Conservation (phyloP, 139 green algal species). For the Astrephomene gubernaculifera region DNA sequence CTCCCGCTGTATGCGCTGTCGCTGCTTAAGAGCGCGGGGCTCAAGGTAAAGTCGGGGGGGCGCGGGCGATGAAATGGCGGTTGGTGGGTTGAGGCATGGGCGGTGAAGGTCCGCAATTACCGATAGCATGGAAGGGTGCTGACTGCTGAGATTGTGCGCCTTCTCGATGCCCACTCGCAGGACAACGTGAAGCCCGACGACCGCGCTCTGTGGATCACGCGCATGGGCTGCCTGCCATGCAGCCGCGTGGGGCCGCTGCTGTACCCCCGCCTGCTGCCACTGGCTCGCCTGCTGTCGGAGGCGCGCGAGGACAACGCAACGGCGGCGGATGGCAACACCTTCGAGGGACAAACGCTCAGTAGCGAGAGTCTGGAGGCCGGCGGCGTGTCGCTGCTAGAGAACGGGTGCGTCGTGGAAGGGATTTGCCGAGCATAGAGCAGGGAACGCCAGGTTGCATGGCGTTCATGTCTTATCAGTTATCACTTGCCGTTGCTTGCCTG, state of each 20-base stretch:
- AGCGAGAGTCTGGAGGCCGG: slow-evolving; percentile 72
- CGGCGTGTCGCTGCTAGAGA: slow-evolving; percentile 89
- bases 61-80: slow-evolving; percentile 19
- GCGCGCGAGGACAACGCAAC: slow-evolving; percentile 14
- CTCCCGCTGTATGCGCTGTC: slow-evolving; percentile 87
- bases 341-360: slow-evolving; percentile 55
- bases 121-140: slow-evolving; percentile 10
- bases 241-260: slow-evolving; percentile 67
- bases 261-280: slow-evolving; percentile 74
- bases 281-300: slow-evolving; percentile 51
- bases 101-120: no score
- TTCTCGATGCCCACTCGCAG: slow-evolving; percentile 12
- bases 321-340: slow-evolving; percentile 12
- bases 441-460: no score
- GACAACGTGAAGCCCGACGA: slow-evolving; percentile 66
- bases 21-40: slow-evolving; percentile 78
- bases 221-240: slow-evolving; percentile 70
- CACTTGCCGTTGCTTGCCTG: no score
- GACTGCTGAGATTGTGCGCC: no score
- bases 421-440: background rate
- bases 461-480: no score
- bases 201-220: slow-evolving; percentile 53
- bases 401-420: slow-evolving; percentile 59
- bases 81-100: no score
- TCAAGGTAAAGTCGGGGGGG: slow-evolving; percentile 66